Evolutionary conservation across 345 rosid species (phyloP).

Genomic region (Abelmoschus esculentus): DNA sequence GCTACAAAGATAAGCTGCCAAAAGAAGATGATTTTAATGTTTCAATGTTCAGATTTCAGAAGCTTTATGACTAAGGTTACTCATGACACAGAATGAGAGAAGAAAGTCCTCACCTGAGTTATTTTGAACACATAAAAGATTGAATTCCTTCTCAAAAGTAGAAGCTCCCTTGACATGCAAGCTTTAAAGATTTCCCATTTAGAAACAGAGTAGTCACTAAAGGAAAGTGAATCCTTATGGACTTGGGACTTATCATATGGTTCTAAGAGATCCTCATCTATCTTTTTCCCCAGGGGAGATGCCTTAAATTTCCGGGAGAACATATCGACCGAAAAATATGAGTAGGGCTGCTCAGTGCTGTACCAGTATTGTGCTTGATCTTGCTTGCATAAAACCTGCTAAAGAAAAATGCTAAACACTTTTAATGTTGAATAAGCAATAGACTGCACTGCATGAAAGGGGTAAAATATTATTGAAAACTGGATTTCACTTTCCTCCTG

Average conservation of each 20-base stretch:
- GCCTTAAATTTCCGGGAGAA: constrained; percentile 29
- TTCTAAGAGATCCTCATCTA: constrained; percentile 30
- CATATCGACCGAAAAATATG: constrained; percentile 32
- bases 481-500: constrained; percentile 34
- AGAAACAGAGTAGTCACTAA: constrained; percentile 29
- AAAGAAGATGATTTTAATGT: neutral
- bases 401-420: neutral
- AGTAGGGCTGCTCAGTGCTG: constrained; percentile 22
- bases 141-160: constrained; percentile 53
- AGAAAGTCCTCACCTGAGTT: constrained; percentile 31
- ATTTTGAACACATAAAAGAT: constrained; percentile 46
- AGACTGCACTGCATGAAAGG: neutral
- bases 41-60: neutral
- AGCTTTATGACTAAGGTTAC: neutral
- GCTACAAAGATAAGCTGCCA: constrained; percentile 34
- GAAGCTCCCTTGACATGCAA: constrained; percentile 49
- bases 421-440: neutral
- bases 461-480: neutral
- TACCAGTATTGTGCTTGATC: constrained; percentile 66
- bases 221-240: constrained; percentile 39
- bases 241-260: constrained; percentile 29
- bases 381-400: constrained; percentile 13
- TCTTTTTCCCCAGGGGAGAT: constrained; percentile 29
- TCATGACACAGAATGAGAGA: constrained; percentile 21
- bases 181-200: constrained; percentile 47